Evolutionary conservation across 495 filamentous ascomycete genomes (phyloP).

Genomic region (Penicillium longicatenatum): DNA sequence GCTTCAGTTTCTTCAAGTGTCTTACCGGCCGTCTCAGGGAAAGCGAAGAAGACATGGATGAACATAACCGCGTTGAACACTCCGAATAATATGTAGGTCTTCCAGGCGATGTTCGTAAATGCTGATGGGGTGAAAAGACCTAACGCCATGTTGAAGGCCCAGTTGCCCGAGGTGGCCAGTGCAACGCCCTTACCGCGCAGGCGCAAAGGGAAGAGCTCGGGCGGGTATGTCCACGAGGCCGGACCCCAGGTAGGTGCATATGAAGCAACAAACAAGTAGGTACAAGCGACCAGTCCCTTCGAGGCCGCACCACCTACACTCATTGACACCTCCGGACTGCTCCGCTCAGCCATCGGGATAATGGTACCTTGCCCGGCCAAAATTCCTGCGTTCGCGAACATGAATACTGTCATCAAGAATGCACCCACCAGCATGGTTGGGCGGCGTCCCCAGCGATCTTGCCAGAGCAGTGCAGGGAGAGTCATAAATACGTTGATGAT

Average conservation of each 20-base stretch:
- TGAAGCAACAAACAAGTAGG: constrained; percentile 59
- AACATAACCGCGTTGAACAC: constrained; percentile 69
- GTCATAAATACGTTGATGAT: constrained; percentile 50
- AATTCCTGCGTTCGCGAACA: constrained; percentile 63
- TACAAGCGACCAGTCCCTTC: constrained; percentile 55
- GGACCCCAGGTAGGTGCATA: constrained; percentile 58
- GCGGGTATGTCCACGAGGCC: constrained; percentile 59
- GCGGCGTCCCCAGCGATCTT: constrained; percentile 57
- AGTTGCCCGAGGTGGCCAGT: constrained; percentile 63
- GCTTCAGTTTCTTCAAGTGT: constrained; percentile 72
- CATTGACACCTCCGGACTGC: constrained; percentile 24
- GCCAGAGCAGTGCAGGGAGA: constrained; percentile 48
- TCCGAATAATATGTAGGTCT: constrained; percentile 73
- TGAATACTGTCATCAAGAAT: constrained; percentile 60
- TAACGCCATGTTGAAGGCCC: constrained; percentile 76
- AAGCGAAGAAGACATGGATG: constrained; percentile 72
- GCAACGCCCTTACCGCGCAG: constrained; percentile 61
- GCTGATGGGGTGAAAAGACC: constrained; percentile 71
- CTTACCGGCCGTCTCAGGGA: constrained; percentile 79
- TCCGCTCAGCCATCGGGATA: constrained; percentile 41
- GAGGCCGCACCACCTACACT: constrained; percentile 16
- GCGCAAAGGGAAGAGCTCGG: constrained; percentile 61
- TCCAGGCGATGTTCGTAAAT: constrained; percentile 70
- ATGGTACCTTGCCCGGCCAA: constrained; percentile 48
- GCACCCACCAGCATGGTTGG: constrained; percentile 60